A percentile compares a stretch with the other conserved stretches of the same genome.
phyloP scores from a whole-genome alignment of 2,329 filamentous ascomycete genomes.

The Fusarium torreyae region DNA sequence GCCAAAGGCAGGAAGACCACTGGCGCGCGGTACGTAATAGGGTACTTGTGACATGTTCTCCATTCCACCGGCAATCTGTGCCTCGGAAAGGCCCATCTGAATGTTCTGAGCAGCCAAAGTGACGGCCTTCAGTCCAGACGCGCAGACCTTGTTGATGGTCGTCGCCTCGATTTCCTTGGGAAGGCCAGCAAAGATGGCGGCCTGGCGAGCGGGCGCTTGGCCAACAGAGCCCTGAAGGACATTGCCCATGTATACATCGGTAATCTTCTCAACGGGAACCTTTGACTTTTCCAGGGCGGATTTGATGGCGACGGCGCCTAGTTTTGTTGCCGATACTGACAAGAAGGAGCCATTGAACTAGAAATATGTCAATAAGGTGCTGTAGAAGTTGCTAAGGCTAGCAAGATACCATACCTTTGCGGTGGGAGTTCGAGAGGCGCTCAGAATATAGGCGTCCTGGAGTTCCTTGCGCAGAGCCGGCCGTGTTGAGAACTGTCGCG shows the following conservation, averaged over 20 bases:
- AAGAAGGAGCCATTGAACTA: constrained; percentile 96
- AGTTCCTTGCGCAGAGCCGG: constrained; percentile 74
- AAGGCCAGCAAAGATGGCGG: constrained; percentile 88
- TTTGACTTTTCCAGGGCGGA: constrained; percentile 89
- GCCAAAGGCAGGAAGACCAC: constrained; percentile 86
- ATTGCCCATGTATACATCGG: constrained; percentile 97
- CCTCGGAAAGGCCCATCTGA: constrained; percentile 89
- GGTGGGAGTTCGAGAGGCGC: constrained; percentile 89
- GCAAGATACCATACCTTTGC: constrained; percentile 75
- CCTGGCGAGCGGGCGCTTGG: constrained; percentile 93
- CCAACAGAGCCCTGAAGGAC: constrained; percentile 88
- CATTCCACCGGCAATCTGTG: constrained; percentile 94
- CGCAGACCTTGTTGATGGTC: constrained; percentile 98
- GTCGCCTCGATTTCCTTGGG: constrained; percentile 85
- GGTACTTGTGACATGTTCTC: constrained; percentile 97
- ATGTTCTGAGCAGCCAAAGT: constrained; percentile 93
- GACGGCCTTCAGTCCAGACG: constrained; percentile 94
- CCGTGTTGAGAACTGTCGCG: constrained; percentile 64
- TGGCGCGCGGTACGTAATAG: constrained; percentile 89
- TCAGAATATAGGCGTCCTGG: constrained; percentile 93
- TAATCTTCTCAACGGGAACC: constrained; percentile 84
- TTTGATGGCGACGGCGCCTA: constrained; percentile 93
- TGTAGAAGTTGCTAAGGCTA: neutral
- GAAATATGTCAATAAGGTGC: constrained; percentile 5
- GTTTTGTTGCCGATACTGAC: constrained; percentile 85